Conservation (phyloP, 257 asterid species). For the Petunia axillaris region DNA sequence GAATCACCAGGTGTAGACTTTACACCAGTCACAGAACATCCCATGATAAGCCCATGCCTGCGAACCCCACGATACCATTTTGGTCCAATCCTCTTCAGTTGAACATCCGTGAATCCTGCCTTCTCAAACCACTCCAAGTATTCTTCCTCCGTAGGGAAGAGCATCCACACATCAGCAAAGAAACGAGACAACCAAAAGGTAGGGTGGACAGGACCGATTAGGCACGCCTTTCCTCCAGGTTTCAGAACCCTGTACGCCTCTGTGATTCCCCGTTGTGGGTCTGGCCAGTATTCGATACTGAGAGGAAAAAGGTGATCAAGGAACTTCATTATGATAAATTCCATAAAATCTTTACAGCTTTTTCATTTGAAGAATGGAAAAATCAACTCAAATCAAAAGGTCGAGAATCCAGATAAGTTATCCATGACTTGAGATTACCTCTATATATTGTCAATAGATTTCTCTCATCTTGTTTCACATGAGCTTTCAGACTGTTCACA, state of each 20-base stretch:
- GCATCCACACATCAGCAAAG: constrained; percentile 98
- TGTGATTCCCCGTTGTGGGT: constrained; percentile 93
- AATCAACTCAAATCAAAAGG: background rate
- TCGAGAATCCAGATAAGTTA: background rate
- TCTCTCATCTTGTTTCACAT: background rate
- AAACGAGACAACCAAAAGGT: constrained; percentile 89
- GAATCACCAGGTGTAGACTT: constrained; percentile 91
- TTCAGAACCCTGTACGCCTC: constrained; percentile 95
- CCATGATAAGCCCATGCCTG: constrained; percentile 96
- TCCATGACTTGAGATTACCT: background rate
- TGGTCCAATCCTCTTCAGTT: constrained; percentile 91
- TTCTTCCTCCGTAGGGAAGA: constrained; percentile 97
- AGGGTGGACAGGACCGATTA: constrained; percentile 94
- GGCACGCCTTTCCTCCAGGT: constrained; percentile 86
- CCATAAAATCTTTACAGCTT: background rate
- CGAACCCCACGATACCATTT: constrained; percentile 99
- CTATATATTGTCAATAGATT: background rate
- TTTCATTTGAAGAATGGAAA: constrained; percentile 11
- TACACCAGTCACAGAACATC: constrained; percentile 92
- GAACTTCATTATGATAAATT: background rate
- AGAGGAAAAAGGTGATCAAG: constrained; percentile 7
- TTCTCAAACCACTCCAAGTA: constrained; percentile 91
- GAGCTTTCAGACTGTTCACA: background rate
- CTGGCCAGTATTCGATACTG: constrained; percentile 99
- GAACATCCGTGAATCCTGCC: constrained; percentile 90